Conservation (phyloP, 2,329 filamentous ascomycete genomes). For the Alternaria burnsii region DNA sequence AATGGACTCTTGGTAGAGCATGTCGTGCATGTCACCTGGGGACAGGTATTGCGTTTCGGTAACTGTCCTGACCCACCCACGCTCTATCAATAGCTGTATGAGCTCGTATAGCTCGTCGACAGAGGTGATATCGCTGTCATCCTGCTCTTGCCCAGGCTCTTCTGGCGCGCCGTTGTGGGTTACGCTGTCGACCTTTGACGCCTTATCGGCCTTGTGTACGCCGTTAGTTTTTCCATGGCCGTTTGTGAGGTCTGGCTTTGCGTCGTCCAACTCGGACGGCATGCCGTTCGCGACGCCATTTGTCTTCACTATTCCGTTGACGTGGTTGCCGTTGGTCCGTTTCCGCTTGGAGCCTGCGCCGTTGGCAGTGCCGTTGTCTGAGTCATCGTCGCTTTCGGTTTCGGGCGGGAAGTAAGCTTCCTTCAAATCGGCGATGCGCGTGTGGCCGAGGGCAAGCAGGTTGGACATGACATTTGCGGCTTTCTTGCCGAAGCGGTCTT, state of each 20-base stretch:
- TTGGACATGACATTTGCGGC: constrained; percentile 79
- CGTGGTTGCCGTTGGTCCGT: constrained; percentile 30
- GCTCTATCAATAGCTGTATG: constrained; percentile 63
- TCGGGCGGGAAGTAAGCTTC: constrained; percentile 64
- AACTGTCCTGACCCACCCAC: constrained; percentile 74
- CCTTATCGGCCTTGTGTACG: constrained; percentile 4
- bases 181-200: constrained; percentile 18
- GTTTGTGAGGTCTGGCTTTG: constrained; percentile 19
- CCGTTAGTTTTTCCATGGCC: constrained; percentile 24
- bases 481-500: constrained; percentile 75
- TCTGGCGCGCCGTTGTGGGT: constrained; percentile 13
- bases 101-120: constrained; percentile 54
- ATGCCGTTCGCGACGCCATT: constrained; percentile 28
- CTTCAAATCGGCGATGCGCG: constrained; percentile 73
- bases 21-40: constrained; percentile 63
- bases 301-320: constrained; percentile 28
- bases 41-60: constrained; percentile 58
- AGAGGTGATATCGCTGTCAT: constrained; percentile 46
- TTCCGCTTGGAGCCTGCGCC: constrained; percentile 35
- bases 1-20: constrained; percentile 70
- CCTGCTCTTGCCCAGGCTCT: constrained; percentile 22
- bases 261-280: constrained; percentile 16
- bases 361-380: constrained; percentile 39
- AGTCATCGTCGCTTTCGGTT: constrained; percentile 44
- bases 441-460: constrained; percentile 79